These are phyloP conservation scores for Aquilaria sinensis DNA, from an alignment of 345 rosid species.

Conservation along the genomic window DNA sequence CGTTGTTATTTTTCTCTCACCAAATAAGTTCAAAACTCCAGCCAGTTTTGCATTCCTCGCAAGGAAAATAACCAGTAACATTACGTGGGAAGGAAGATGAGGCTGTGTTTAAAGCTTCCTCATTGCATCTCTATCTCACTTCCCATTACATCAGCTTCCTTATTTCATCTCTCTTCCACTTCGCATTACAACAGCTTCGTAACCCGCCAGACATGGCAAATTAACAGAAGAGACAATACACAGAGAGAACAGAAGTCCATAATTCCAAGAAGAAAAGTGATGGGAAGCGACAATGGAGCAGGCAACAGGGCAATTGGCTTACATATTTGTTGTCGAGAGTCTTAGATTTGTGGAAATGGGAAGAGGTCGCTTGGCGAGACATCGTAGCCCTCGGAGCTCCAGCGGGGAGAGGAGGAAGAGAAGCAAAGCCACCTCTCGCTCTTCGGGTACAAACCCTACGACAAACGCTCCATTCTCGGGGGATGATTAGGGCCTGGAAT, in stretches of 20 bases:
- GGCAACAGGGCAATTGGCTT: slow-evolving; percentile 15
- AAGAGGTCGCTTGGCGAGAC: slow-evolving; percentile 32
- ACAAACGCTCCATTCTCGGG: slow-evolving; percentile 6
- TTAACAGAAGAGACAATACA: not conserved
- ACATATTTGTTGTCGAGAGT: slow-evolving; percentile 91
- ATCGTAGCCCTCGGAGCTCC: not conserved
- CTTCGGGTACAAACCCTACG: not conserved
- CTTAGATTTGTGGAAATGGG: slow-evolving; percentile 78
- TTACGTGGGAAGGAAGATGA: too few relatives aligned
- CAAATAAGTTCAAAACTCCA: too few relatives aligned
- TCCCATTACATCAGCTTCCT: too few relatives aligned
- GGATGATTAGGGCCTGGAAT: slow-evolving; percentile 10
- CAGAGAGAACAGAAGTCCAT: not conserved
- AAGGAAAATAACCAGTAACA: too few relatives aligned
- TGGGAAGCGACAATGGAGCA: not conserved
- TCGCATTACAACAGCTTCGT: too few relatives aligned
- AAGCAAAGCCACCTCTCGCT: not conserved
- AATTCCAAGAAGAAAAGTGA: not conserved
- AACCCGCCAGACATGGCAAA: too few relatives aligned
- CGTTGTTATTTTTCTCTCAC: too few relatives aligned
- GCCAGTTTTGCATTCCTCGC: too few relatives aligned
- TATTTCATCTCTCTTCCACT: too few relatives aligned
- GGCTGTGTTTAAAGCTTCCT: too few relatives aligned
- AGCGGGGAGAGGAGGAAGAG: not conserved
- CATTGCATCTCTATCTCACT: too few relatives aligned